These are phyloP conservation scores for Exobasidium cylindrosporum DNA, from an alignment of 1,284 basidiomycete genomes.

Conservation along the genomic window DNA sequence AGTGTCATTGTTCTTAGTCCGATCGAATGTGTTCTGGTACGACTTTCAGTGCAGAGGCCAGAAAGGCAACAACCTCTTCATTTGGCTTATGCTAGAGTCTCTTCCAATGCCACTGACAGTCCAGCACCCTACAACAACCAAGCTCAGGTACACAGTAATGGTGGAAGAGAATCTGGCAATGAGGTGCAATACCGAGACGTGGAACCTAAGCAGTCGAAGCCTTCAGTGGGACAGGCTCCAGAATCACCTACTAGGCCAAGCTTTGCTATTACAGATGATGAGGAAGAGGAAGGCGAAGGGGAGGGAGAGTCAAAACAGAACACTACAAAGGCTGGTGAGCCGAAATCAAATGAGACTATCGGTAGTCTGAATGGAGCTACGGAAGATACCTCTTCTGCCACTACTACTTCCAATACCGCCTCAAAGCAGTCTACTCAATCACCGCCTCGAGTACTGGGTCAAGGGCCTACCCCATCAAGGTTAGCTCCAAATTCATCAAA, in stretches of 20 bases:
- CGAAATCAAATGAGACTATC: neutral
- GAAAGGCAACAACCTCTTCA: conserved; percentile 49
- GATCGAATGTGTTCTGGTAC: conserved; percentile 49
- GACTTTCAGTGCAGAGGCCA: conserved; percentile 45
- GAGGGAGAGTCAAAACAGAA: no score
- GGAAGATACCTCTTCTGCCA: no score
- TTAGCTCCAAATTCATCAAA: neutral
- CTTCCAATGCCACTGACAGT: conserved; percentile 14
- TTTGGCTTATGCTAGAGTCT: conserved; percentile 35
- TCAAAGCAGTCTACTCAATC: neutral
- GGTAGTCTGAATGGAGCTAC: no score
- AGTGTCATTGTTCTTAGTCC: conserved; percentile 40
- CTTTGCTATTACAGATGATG: conserved; percentile 46
- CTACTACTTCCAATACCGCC: neutral
- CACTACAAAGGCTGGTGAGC: neutral
- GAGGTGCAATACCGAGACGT: neutral
- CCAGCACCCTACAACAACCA: conserved; percentile 45
- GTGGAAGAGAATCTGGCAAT: neutral
- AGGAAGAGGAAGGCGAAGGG: conserved; percentile 29
- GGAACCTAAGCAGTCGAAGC: neutral
- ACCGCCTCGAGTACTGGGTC: neutral
- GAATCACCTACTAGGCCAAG: conserved; percentile 29
- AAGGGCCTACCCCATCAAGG: conserved; percentile 7
- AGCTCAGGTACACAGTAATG: conserved; percentile 18
- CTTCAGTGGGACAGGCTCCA: conserved; percentile 3